Evolutionary conservation across 2,329 filamentous ascomycete species (phyloP).

Genomic region (Cercospora zeina): DNA sequence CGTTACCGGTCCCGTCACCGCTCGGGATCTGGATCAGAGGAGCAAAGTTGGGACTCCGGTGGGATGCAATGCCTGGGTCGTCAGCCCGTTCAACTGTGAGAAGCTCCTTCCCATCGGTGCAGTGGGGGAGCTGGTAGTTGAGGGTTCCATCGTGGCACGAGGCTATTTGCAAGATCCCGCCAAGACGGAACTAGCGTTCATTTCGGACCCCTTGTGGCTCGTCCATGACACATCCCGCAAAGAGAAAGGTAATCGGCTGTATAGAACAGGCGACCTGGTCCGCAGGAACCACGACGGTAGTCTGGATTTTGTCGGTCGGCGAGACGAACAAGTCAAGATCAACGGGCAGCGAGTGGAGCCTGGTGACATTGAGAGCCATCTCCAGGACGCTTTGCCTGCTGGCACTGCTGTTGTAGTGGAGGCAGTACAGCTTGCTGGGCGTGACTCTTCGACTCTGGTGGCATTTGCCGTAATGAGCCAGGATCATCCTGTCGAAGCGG

Average conservation of each 20-base stretch:
- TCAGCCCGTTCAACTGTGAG: conserved; percentile 20
- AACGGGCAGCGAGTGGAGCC: conserved; percentile 7
- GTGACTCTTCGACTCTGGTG: no score
- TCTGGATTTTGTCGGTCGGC: neutral
- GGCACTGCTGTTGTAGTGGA: no score
- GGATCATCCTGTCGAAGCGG: neutral
- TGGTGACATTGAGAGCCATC: neutral
- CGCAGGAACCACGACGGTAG: conserved; percentile 39
- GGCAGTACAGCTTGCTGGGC: no score
- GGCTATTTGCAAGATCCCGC: conserved; percentile 44
- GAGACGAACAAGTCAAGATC: conserved; percentile 2
- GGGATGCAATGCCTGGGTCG: conserved; percentile 16
- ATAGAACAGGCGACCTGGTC: conserved; percentile 32
- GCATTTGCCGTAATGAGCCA: no score
- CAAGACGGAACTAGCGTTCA: conserved; percentile 37
- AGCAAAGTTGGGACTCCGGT: neutral
- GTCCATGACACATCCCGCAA: neutral
- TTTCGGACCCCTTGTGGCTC: conserved; percentile 20
- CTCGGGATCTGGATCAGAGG: neutral
- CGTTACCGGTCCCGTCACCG: neutral
- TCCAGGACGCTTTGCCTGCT: neutral
- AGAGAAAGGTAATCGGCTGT: conserved; percentile 44
- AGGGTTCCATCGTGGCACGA: conserved; percentile 48
- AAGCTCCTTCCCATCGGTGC: conserved; percentile 17
- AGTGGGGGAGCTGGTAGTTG: conserved; percentile 48